phyloP scores from a whole-genome alignment of 441 rosid genomes.

The Aleurites moluccanus region DNA sequence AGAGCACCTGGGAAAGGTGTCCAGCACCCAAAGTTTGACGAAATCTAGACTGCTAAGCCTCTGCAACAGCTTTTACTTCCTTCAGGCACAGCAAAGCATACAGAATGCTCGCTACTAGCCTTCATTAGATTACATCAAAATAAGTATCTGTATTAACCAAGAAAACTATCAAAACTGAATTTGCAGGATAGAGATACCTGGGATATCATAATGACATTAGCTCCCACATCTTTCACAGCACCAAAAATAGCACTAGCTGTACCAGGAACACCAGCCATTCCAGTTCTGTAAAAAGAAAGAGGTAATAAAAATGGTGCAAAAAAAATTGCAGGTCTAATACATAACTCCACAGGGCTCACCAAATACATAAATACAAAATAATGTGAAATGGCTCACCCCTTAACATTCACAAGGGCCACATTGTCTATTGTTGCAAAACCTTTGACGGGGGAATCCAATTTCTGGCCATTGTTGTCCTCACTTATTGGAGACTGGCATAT shows the following conservation, averaged over 20 bases:
- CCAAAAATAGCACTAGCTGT: slow-evolving; percentile 89
- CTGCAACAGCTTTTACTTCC: slow-evolving; percentile 85
- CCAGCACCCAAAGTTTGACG: slow-evolving; percentile 83
- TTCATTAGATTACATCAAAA: slow-evolving; percentile 30
- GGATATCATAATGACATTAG: slow-evolving; percentile 96
- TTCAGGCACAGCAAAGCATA: slow-evolving; percentile 97
- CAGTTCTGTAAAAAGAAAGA: slow-evolving; percentile 56
- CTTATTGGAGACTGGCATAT: slow-evolving; percentile 53
- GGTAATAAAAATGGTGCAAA: slow-evolving; percentile 2
- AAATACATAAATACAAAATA: slow-evolving; percentile 16
- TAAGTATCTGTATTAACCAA: slow-evolving; percentile 27
- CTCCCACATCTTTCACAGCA: slow-evolving; percentile 97
- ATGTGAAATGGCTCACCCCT: slow-evolving; percentile 62
- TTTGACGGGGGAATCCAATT: slow-evolving; percentile 60
- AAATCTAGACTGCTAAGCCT: slow-evolving; percentile 76
- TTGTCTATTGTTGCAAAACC: slow-evolving; percentile 97
- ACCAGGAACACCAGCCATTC: slow-evolving; percentile 99
- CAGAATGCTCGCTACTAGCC: slow-evolving; percentile 98
- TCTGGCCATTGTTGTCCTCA: slow-evolving; percentile 54
- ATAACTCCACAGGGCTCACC: too few species aligned
- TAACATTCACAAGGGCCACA: slow-evolving; percentile 93
- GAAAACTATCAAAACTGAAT: slow-evolving; percentile 9
- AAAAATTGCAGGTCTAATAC: slow-evolving; percentile 8
- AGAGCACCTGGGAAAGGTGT: slow-evolving; percentile 82
- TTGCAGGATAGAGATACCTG: slow-evolving; percentile 50